phyloP scores from a whole-genome alignment of 306 rosid genomes.

The Styphnolobium japonicum region DNA sequence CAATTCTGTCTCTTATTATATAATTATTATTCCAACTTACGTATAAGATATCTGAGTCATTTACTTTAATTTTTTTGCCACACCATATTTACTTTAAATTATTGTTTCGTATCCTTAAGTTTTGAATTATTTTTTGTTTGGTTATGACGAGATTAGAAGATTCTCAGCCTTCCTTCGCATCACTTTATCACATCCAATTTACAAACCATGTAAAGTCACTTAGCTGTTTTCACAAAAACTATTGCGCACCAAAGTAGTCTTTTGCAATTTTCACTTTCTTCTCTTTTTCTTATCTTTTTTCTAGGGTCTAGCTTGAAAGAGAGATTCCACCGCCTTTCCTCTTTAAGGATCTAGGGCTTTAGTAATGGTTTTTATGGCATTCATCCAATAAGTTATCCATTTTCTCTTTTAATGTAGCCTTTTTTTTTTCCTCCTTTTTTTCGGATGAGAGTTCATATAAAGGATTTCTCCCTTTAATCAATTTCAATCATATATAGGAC shows the following conservation, averaged over 20 bases:
- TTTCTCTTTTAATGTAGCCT: not conserved
- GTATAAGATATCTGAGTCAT: slow-evolving; percentile 5
- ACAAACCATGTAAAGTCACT: slow-evolving; percentile 6
- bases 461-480: slow-evolving; percentile 4
- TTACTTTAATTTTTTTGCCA: too few species aligned
- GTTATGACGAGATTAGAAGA: slow-evolving; percentile 31
- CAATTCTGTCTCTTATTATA: not conserved
- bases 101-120: not conserved
- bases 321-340: slow-evolving; percentile 21
- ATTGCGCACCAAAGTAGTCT: not conserved
- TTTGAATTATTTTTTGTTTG: not conserved
- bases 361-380: not conserved
- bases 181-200: not conserved
- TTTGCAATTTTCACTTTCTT: slow-evolving; percentile 1
- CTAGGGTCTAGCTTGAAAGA: not conserved
- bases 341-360: not conserved
- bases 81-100: too few species aligned
- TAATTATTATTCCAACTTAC: not conserved
- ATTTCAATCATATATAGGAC: not conserved
- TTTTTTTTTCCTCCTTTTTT: not conserved
- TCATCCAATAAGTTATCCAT: not conserved
- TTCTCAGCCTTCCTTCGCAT: slow-evolving; percentile 12
- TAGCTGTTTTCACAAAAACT: not conserved
- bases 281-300: not conserved
- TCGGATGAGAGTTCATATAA: not conserved